Base-by-base conservation (phyloP, 169 alveolate species). In the Plasmodium billcollinsi region DNA sequence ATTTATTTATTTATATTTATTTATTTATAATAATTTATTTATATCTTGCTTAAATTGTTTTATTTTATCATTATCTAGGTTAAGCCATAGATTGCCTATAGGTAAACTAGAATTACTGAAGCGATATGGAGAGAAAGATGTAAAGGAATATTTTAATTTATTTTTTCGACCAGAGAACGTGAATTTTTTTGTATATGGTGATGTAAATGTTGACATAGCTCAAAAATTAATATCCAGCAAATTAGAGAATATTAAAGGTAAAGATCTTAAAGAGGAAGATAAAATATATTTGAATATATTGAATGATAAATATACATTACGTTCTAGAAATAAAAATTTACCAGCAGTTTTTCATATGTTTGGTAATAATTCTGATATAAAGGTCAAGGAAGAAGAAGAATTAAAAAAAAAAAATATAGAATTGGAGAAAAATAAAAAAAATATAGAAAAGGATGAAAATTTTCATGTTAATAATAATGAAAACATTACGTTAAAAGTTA, bases 161-260 rank as follows among this genome's bases (percentile, higher is more conserved):
- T 71, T 75, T 56, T 71, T 74, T 49, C 50, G 90, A 74, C 90
- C 94, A n/a, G 95, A 92, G 33, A 92, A 91, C 70, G 94, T 85
- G 62, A 73, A 88, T 26, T 72, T 94, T 47, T 92, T 61, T 66
- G 92, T 94, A 3, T 93, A 92, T 50, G 94, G 95, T 21, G 96
- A 94, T 63, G 90, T 92, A 54, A 88, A 85, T 50, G 89, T 54
- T 21, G 94, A 86, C 26, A 86, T 78, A 65, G 54, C 88, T 0
- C 88, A 78, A 39, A 69, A 67, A 15, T 24, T 86, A 12, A 74
- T 86, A 61, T 50, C 58, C 59, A 69, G 50, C 58, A 52, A 39
- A 54, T 62, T 90, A 43, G 63, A 90, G 39, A 43, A 56, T 26
- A 66, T 66, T 14, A 90, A 71, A 61, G 33, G 59, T 43, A 83